A percentile compares a stretch with the other conserved stretches of the same genome.
These are phyloP conservation scores for Waitea zeae DNA, from an alignment of 1,284 basidiomycete genomes.

Conservation along the genomic window DNA sequence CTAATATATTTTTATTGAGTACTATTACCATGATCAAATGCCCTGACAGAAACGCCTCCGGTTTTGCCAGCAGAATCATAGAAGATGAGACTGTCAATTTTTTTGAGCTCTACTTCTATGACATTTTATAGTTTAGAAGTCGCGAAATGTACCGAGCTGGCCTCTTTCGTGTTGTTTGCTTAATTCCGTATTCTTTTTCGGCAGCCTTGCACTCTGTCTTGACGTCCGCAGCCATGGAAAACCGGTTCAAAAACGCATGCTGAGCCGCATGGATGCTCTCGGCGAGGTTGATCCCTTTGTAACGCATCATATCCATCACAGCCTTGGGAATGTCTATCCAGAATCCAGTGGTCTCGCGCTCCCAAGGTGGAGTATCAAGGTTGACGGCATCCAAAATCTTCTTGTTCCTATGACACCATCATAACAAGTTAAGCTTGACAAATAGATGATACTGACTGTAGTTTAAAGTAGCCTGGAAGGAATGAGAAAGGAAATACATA, in stretches of 20 bases:
- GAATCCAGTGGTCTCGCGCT: conserved; percentile 60
- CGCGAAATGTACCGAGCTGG: conserved; percentile 41
- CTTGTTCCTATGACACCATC: conserved; percentile 23
- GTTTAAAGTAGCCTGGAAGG: conserved; percentile 23
- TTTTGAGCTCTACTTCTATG: neutral
- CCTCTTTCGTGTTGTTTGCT: conserved; percentile 45
- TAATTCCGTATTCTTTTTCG: conserved; percentile 61
- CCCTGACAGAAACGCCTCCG: conserved; percentile 60
- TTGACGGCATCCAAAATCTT: conserved; percentile 68
- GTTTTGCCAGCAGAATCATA: conserved; percentile 63
- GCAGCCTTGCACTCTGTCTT: conserved; percentile 73
- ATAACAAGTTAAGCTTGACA: neutral
- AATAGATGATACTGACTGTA: conserved; percentile 23
- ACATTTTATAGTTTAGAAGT: neutral
- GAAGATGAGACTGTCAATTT: conserved; percentile 51
- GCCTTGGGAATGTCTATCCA: conserved; percentile 71
- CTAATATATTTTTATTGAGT: neutral
- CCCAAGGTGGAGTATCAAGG: conserved; percentile 66
- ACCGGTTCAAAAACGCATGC: conserved; percentile 73
- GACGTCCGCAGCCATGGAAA: conserved; percentile 56
- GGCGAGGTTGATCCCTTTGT: conserved; percentile 43
- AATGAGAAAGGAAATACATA: too few species aligned
- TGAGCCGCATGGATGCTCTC: conserved; percentile 77
- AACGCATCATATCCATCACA: conserved; percentile 33
- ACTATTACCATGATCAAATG: conserved; percentile 71